Base-by-base conservation (phyloP, 1,284 basidiomycete species). In the Cutaneotrichosporon sp. region DNA sequence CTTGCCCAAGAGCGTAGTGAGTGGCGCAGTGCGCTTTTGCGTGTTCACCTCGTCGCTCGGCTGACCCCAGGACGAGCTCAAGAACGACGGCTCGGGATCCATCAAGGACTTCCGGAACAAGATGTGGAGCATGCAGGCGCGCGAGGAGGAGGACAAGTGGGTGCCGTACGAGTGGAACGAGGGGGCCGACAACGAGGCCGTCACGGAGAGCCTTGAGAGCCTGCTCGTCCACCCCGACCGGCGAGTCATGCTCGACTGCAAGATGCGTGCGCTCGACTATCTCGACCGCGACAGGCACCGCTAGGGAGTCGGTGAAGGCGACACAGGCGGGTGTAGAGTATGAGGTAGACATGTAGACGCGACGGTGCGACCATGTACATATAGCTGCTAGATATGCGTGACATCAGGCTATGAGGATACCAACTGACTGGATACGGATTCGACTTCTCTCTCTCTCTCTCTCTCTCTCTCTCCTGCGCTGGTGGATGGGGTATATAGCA, bases 21-120 rank as follows among this genome's bases (percentile, higher is more conserved):
- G 58, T 29, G 29, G 29, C 29, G 4, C 29, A 5, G 29, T 29
- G 29, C 29, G n/a, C 22, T 22, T 5, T n/a, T 46, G 36, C 36
- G 43, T 7, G n/a, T 22, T 45, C 22, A n/a, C n/a, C 5, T 36
- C 34, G 10, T 36, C 34, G 34, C 34, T 36, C 34, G 34, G 50
- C 46, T 57, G 54, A 53, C 27, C 25, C 13, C 59, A 59, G 58
- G 70, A 76, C 56, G 74, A 77, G 57, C 72, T 75, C 27, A 69
- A 75, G 27, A 74, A 73, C 54, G 79, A 79, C 62, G 78, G 78
- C 10, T 70, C 68, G 22, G 79, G 79, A 9, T 70, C 70, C 4
- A 74, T 79, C 60, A 75, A 76, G 53, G 76, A 79, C 62, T 79
- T 80, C 64, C 67, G 79, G 45, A 72, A 73, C 57, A 77, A 77